Percentiles rank a stretch among this genome's conserved stretches.
Evolutionary conservation across 2,329 filamentous ascomycete species (phyloP).

Genomic region (Alternaria postmessia): DNA sequence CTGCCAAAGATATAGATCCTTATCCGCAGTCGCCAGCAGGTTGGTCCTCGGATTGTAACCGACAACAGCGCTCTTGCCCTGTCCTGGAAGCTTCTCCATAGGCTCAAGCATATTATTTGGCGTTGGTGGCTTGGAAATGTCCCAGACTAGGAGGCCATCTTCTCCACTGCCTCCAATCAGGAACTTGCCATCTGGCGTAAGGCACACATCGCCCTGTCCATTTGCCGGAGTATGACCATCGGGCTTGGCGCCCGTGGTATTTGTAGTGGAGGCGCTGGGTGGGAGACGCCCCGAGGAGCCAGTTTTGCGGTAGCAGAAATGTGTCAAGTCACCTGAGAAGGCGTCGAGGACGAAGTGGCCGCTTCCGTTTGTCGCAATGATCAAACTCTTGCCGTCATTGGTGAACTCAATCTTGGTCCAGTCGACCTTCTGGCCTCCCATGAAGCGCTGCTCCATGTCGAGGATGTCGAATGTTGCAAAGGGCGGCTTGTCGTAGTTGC

Average conservation of each 20-base stretch:
- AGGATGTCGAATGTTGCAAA: constrained; percentile 86
- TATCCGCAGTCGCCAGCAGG: constrained; percentile 88
- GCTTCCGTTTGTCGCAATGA: constrained; percentile 82
- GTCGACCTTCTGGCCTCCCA: constrained; percentile 61
- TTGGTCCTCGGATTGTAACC: constrained; percentile 93
- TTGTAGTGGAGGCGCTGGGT: constrained; percentile 54
- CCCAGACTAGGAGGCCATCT: constrained; percentile 85
- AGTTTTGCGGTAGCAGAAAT: constrained; percentile 67
- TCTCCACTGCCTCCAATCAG: constrained; percentile 79
- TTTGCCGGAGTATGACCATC: constrained; percentile 46
- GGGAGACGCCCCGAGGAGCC: constrained; percentile 56
- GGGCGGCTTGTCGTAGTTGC: constrained; percentile 91
- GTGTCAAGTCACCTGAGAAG: constrained; percentile 81
- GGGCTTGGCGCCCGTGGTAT: constrained; percentile 63
- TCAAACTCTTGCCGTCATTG: constrained; percentile 88
- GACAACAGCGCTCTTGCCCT: constrained; percentile 72
- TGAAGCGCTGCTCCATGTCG: constrained; percentile 63
- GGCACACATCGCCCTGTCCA: constrained; percentile 79
- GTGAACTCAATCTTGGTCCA: constrained; percentile 97
- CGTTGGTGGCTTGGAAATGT: constrained; percentile 64
- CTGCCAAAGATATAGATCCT: constrained; percentile 67
- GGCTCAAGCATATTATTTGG: constrained; percentile 70
- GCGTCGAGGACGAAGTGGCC: constrained; percentile 95
- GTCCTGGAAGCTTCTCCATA: constrained; percentile 68
- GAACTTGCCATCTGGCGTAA: constrained; percentile 88